A percentile compares a stretch with the other conserved stretches of the same genome.
Conservation (phyloP, 2,329 filamentous ascomycete species). For the Colletotrichum liriopes region DNA sequence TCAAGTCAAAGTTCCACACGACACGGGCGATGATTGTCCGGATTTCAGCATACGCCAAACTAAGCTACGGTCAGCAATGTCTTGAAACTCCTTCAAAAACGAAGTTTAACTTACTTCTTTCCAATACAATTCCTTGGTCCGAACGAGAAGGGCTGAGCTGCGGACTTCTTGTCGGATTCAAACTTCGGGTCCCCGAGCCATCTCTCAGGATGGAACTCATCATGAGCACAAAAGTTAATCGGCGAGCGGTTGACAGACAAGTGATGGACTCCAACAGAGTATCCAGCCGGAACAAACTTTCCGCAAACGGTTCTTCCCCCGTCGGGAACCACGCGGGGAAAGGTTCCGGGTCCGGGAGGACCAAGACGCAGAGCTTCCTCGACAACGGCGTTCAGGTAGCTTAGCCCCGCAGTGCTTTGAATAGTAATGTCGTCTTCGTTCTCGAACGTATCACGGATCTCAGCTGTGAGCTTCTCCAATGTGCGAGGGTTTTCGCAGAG, state of each 20-base stretch:
- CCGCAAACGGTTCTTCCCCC: conserved; percentile 53
- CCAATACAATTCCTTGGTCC: conserved; percentile 68
- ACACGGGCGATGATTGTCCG: conserved; percentile 31
- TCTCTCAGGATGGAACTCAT: conserved; percentile 29
- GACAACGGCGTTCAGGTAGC: conserved; percentile 58
- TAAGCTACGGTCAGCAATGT: background rate
- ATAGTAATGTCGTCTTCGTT: conserved; percentile 55
- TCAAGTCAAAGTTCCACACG: conserved; percentile 40
- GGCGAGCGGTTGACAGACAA: conserved; percentile 53
- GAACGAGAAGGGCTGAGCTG: conserved; percentile 63
- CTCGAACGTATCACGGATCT: conserved; percentile 55
- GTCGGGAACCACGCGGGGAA: conserved; percentile 50
- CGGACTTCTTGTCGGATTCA: conserved; percentile 55
- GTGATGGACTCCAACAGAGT: conserved; percentile 39
- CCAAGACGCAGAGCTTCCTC: conserved; percentile 61
- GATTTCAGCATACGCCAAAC: conserved; percentile 37
- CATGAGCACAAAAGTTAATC: conserved; percentile 29
- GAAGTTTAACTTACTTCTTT: conserved; percentile 57
- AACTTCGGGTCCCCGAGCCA: conserved; percentile 35
- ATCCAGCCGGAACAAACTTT: conserved; percentile 55
- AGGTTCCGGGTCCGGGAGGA: conserved; percentile 48
- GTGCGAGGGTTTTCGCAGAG: conserved; percentile 51
- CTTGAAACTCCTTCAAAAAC: no score
- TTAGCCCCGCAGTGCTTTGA: conserved; percentile 49
- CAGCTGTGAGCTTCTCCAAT: conserved; percentile 52